A percentile compares a stretch with the other conserved stretches of the same genome.
Evolutionary conservation across 2,329 filamentous ascomycete genomes (phyloP).

Genomic region (Stachybotrys chartarum): DNA sequence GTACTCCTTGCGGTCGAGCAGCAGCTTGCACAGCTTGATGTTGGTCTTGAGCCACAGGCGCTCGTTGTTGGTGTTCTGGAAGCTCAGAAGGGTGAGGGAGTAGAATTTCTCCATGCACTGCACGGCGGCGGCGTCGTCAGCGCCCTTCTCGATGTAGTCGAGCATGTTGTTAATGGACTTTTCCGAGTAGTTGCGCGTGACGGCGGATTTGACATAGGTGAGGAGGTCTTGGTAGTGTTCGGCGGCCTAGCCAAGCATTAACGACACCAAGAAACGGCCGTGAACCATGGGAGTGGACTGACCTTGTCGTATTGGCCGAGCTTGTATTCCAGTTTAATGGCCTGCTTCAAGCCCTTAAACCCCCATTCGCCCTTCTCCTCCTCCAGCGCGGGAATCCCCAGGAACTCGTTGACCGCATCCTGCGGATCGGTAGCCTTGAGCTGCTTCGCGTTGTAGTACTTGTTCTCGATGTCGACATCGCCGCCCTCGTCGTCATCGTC

Average conservation of each 20-base stretch:
- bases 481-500: conserved; percentile 82
- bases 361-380: conserved; percentile 96
- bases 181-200: conserved; percentile 96
- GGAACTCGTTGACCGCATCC: conserved; percentile 84
- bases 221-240: conserved; percentile 92
- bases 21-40: conserved; percentile 88
- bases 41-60: conserved; percentile 96
- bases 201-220: conserved; percentile 93
- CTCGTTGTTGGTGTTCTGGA: conserved; percentile 97
- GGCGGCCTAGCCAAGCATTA: conserved; percentile 56
- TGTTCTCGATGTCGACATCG: conserved; percentile 96
- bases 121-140: conserved; percentile 58
- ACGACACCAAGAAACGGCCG: neutral
- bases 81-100: conserved; percentile 84
- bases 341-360: conserved; percentile 96
- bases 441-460: conserved; percentile 99
- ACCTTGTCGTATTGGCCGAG: conserved; percentile 84
- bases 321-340: conserved; percentile 94
- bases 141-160: conserved; percentile 92
- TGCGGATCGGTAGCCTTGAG: conserved; percentile 81
- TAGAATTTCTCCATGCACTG: conserved; percentile 94
- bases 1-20: conserved; percentile 89
- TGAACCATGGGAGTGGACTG: neutral
- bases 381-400: conserved; percentile 80
- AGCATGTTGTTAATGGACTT: conserved; percentile 99